Percentiles rank a stretch among this genome's conserved stretches.
Evolutionary conservation across 2,329 filamentous ascomycete genomes (phyloP).

Genomic region (Beauveria australis): DNA sequence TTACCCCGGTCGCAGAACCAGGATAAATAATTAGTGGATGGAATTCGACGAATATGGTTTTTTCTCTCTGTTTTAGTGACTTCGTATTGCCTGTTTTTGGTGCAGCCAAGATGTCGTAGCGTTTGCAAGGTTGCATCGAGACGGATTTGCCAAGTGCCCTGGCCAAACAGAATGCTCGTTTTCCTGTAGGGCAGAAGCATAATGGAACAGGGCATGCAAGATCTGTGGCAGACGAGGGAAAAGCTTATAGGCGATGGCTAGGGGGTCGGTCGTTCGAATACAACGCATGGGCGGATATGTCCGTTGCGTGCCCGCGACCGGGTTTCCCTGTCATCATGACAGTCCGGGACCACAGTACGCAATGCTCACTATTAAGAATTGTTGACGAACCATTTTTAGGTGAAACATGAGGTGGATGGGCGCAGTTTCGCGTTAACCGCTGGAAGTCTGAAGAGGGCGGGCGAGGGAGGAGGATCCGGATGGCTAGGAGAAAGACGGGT

Average conservation of each 20-base stretch:
- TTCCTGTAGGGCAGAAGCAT: neutral
- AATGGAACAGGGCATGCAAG: neutral
- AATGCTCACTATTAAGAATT: neutral
- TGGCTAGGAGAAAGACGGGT: neutral
- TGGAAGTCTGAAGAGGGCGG: neutral
- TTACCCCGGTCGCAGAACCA: neutral
- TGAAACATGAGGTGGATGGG: conserved; percentile 1
- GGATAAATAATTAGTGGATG: neutral
- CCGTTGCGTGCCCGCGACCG: neutral
- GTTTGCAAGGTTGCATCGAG: neutral
- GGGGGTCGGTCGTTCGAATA: neutral
- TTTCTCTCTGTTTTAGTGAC: neutral
- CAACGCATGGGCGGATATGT: neutral
- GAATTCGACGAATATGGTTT: neutral
- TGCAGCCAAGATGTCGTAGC: neutral
- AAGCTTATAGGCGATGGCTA: neutral
- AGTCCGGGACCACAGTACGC: neutral
- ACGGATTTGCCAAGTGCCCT: neutral
- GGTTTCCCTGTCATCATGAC: neutral
- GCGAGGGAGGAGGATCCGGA: neutral
- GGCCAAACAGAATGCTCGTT: neutral
- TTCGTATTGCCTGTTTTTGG: neutral
- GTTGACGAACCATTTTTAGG: conserved; percentile 4
- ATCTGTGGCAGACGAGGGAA: neutral
- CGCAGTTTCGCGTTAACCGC: conserved; percentile 1